Evolutionary conservation across 306 rosid species (phyloP).

Genomic region (Cyamopsis tetragonoloba): DNA sequence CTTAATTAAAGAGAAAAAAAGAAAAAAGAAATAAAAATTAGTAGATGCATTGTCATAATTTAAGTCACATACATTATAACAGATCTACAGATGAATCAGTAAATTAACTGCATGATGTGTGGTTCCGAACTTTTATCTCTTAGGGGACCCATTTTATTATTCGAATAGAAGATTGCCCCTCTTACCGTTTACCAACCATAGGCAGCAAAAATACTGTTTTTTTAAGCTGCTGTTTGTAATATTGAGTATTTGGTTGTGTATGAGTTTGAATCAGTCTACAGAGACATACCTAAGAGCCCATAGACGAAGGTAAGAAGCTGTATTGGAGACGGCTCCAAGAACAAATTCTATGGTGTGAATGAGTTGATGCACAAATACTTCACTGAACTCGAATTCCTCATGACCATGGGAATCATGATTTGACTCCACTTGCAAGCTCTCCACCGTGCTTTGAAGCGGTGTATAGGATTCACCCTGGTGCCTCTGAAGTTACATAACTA

Average conservation of each 20-base stretch:
- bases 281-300: constrained; percentile 74
- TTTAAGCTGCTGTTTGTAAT: neutral
- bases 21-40: constrained; percentile 5
- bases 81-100: neutral
- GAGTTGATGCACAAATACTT: constrained; percentile 71
- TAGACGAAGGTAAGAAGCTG: constrained; percentile 76
- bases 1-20: too few relatives aligned
- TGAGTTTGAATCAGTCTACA: neutral
- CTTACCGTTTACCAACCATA: neutral
- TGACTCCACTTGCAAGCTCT: constrained; percentile 52
- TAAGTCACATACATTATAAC: neutral
- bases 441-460: constrained; percentile 52
- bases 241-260: neutral
- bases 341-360: constrained; percentile 78
- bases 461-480: constrained; percentile 57
- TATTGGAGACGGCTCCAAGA: constrained; percentile 71
- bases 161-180: neutral
- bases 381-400: constrained; percentile 70
- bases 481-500: constrained; percentile 46
- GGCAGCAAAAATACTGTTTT: neutral
- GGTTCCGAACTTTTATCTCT: neutral
- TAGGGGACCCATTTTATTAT: neutral
- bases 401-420: constrained; percentile 61
- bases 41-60: neutral
- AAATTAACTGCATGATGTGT: neutral